phyloP scores from a whole-genome alignment of 2,329 filamentous ascomycete genomes.

The Plenodomus lindquistii region DNA sequence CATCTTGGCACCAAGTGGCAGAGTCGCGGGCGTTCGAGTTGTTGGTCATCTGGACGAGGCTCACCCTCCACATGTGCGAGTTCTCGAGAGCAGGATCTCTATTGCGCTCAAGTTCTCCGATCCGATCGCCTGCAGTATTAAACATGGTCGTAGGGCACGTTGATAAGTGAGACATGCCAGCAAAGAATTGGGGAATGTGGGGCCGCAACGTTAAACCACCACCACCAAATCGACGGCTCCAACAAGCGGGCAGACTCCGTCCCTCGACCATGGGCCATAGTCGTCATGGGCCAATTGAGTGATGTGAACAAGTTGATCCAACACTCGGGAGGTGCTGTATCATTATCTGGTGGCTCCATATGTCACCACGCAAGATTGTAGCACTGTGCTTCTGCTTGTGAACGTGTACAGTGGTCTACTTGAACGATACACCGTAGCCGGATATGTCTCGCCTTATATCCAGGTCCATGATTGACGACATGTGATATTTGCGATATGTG shows the following conservation, averaged over 20 bases:
- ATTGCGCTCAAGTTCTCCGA: background rate
- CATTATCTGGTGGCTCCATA: background rate
- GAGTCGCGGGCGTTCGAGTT: background rate
- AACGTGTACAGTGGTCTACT: background rate
- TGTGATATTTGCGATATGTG: background rate
- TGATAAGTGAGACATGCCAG: conserved; percentile 21
- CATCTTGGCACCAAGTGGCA: background rate
- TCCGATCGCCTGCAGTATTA: background rate
- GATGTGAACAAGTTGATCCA: background rate
- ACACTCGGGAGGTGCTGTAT: background rate
- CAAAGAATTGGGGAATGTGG: conserved; percentile 6
- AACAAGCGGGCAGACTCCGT: conserved; percentile 9
- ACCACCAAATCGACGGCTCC: background rate
- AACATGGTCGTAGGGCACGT: background rate
- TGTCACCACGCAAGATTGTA: background rate
- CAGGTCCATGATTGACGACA: background rate
- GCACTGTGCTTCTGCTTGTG: background rate
- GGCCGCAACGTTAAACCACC: conserved; percentile 1
- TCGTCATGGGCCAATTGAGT: background rate
- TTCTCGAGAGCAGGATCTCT: background rate
- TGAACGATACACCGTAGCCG: background rate
- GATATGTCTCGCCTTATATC: background rate
- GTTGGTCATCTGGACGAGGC: background rate
- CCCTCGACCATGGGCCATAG: background rate
- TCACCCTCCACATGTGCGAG: background rate